Evolutionary conservation across 2,329 filamentous ascomycete genomes (phyloP).

Genomic region (Ambrosiella cleistominuta): DNA sequence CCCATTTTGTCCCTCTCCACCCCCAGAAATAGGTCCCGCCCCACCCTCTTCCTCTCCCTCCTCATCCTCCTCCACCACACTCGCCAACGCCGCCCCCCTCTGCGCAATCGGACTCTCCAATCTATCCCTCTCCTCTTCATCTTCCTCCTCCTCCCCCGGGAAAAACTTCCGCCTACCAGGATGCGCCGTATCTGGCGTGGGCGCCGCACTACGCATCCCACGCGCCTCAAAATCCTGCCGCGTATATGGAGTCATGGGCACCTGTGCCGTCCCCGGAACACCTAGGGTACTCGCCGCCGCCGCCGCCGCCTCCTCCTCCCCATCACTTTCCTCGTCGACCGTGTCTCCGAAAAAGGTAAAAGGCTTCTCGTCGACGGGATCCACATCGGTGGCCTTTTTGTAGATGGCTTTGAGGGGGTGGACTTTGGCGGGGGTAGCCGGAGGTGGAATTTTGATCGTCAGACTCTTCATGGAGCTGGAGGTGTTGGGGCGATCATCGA

Average conservation of each 20-base stretch:
- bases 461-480: conserved; percentile 33
- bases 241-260: conserved; percentile 69
- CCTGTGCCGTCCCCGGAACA: conserved; percentile 18
- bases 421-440: conserved; percentile 33
- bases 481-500: conserved; percentile 25
- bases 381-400: conserved; percentile 39
- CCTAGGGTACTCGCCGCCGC: background rate
- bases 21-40: background rate
- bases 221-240: conserved; percentile 61
- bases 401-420: conserved; percentile 88
- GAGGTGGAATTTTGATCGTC: conserved; percentile 36
- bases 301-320: conserved; percentile 20
- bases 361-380: conserved; percentile 20
- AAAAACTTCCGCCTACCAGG: conserved; percentile 48
- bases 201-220: conserved; percentile 68
- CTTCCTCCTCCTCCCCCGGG: conserved; percentile 29
- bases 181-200: conserved; percentile 83
- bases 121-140: conserved; percentile 22
- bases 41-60: conserved; percentile 14
- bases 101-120: conserved; percentile 13
- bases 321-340: conserved; percentile 27
- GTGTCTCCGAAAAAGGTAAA: conserved; percentile 63
- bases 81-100: background rate
- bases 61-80: conserved; percentile 16
- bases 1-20: conserved; percentile 13